Percentiles rank a stretch among this genome's conserved stretches.
phyloP scores from a whole-genome alignment of 306 rosid species.

The Lathyrus aphaca region DNA sequence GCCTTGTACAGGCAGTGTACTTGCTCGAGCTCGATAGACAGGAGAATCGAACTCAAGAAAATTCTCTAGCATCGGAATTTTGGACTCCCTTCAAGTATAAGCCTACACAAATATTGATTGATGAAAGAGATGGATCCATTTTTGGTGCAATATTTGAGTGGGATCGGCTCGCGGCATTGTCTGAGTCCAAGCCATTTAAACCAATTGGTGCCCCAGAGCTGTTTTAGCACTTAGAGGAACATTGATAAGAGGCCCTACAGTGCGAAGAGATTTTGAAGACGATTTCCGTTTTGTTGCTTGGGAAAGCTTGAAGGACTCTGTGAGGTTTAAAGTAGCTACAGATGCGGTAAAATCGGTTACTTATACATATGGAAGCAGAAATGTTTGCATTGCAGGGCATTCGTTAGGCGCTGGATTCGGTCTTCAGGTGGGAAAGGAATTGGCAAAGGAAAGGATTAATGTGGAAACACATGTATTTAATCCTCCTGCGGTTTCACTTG shows the following conservation, averaged over 20 bases:
- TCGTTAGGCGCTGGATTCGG: conserved; percentile 90
- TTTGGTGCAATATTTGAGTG: conserved; percentile 90
- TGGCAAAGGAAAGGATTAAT: conserved; percentile 76
- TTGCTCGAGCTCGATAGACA: conserved; percentile 83
- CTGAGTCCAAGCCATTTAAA: conserved; percentile 57
- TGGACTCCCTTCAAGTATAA: conserved; percentile 89
- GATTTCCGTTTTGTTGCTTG: conserved; percentile 78
- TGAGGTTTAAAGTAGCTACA: conserved; percentile 60
- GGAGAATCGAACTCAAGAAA: conserved; percentile 61
- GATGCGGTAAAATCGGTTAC: conserved; percentile 61
- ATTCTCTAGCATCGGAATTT: conserved; percentile 75
- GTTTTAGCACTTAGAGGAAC: conserved; percentile 88
- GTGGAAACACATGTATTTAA: conserved; percentile 83
- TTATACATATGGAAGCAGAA: conserved; percentile 62
- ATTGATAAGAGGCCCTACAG: conserved; percentile 65
- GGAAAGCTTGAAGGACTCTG: conserved; percentile 89
- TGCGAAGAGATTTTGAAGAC: conserved; percentile 74
- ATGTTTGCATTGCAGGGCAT: conserved; percentile 82
- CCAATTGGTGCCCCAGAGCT: conserved; percentile 86
- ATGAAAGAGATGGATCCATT: conserved; percentile 88
- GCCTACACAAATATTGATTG: conserved; percentile 56
- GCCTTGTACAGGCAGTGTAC: conserved; percentile 80
- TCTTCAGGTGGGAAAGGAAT: conserved; percentile 82
- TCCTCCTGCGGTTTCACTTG: conserved; percentile 89
- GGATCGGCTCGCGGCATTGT: conserved; percentile 74